Percentiles rank a stretch among this genome's conserved stretches.
Evolutionary conservation across 2,329 filamentous ascomycete species (phyloP).

Genomic region (Diplodia mutila): DNA sequence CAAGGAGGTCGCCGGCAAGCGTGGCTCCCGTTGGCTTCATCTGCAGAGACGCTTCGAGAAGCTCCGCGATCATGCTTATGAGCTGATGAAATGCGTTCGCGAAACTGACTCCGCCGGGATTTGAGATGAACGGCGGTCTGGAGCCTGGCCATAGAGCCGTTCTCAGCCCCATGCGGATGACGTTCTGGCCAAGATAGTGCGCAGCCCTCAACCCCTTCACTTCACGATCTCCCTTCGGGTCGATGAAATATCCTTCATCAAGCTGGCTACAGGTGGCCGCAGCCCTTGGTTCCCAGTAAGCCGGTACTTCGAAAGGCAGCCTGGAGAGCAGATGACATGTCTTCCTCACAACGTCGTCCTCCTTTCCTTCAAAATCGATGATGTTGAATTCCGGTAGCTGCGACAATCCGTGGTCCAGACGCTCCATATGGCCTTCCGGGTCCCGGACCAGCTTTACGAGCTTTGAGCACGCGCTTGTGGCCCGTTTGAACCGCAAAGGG

Average conservation of each 20-base stretch:
- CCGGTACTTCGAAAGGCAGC: background rate
- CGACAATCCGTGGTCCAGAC: background rate
- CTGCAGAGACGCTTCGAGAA: background rate
- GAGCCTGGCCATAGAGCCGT: background rate
- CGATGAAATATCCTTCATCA: background rate
- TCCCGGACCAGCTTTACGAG: background rate
- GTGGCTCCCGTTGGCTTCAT: background rate
- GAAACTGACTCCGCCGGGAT: background rate
- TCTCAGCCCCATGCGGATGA: background rate
- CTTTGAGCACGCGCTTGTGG: background rate
- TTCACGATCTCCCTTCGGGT: no score
- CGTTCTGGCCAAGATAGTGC: background rate
- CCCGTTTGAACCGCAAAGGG: background rate
- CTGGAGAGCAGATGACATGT: background rate
- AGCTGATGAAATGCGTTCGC: background rate
- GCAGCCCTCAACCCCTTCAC: background rate
- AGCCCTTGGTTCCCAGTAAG: background rate
- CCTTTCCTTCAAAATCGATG: background rate
- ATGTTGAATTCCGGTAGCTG: background rate
- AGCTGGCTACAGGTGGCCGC: background rate
- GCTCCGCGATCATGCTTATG: background rate
- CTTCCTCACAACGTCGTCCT: background rate
- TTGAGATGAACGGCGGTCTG: background rate
- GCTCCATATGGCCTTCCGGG: background rate
- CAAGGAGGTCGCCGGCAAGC: background rate